A percentile compares a stretch with the other conserved stretches of the same genome.
These are phyloP conservation scores for Nothopassalora personata DNA, from an alignment of 2,329 filamentous ascomycete genomes.

Conservation along the genomic window DNA sequence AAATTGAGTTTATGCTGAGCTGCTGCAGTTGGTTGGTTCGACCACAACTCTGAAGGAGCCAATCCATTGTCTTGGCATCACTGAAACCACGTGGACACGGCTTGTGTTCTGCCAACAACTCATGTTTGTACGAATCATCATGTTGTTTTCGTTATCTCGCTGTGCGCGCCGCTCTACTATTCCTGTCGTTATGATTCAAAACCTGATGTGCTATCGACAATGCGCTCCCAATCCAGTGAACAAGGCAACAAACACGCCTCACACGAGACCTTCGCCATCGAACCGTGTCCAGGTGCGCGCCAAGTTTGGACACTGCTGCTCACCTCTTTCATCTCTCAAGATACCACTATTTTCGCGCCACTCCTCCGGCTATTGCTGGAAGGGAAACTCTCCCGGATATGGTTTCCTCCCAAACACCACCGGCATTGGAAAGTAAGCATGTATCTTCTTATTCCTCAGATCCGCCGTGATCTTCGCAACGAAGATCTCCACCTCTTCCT, in stretches of 20 bases:
- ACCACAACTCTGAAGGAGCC: neutral
- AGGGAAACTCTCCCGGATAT: conserved; percentile 15
- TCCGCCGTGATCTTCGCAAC: conserved; percentile 32
- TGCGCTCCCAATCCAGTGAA: too few relatives aligned
- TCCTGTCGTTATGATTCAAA: neutral
- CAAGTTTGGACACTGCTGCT: too few relatives aligned
- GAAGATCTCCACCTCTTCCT: conserved; percentile 42
- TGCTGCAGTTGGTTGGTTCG: neutral
- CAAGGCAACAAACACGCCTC: too few relatives aligned
- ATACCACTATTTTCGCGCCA: neutral
- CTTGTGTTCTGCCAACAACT: neutral
- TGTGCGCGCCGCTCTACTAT: too few relatives aligned
- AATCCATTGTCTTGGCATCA: neutral
- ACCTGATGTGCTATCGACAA: neutral
- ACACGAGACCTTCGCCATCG: too few relatives aligned
- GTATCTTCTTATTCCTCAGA: conserved; percentile 32
- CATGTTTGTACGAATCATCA: neutral
- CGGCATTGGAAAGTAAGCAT: conserved; percentile 37
- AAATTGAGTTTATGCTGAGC: neutral
- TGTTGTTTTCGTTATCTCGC: too few relatives aligned
- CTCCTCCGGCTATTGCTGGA: neutral
- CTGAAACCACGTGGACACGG: neutral
- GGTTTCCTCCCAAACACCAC: conserved; percentile 34
- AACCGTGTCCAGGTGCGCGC: too few relatives aligned
- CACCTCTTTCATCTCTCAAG: too few relatives aligned